Evolutionary conservation across 2,329 filamentous ascomycete genomes (phyloP), one percentile per base, ranked within the genome.

Genomic region (Microsporum canis): DNA sequence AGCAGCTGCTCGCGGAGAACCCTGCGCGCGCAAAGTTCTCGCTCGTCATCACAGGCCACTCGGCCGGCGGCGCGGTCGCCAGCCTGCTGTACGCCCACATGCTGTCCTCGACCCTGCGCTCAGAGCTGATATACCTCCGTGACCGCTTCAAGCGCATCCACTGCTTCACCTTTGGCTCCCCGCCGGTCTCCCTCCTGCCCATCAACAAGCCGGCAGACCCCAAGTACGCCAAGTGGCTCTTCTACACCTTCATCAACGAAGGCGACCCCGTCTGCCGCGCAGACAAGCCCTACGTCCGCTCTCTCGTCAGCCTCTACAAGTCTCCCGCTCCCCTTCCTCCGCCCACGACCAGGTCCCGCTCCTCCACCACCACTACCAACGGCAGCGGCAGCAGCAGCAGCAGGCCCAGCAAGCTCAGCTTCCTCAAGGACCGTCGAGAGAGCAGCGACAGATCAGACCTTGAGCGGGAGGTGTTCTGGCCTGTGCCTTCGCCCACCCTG

Each of bases 141-240:
- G 80, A 79, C 1, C 85, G 80, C 72, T 94, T 95, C 76, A 87
- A 86, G 68, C 80, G 88, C 47, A 81, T 95, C 2, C 89, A 95
- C 72, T 95, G 90, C 73, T 78, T 95, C 45, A 91, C 87, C 0
- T 95, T 95, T 66, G 90, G 90, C n/a, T 82, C 88, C 0, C 90
- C 90, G 0, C 89, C 90, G 0, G 79, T 95, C 1, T 87, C 85
- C 23, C 78, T 91, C 0, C 77, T 88, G 0, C 88, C 89, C 0
- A 74, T 95, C 1, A 69, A 78, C 33, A 87, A 83, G 65, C 85
- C 87, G 0, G 67, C 78, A 3, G 72, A 72, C 1, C 70, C 72
- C 0, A 72, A 77, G 10, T 72, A 82, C 27, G 73, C 78, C 33
- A 90, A 88, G 69, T 90, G 84, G 61, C 71, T 92, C 3, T 95